Evolutionary conservation across 169 alveolate genomes (phyloP).

Genomic region (Theileria annulata): DNA sequence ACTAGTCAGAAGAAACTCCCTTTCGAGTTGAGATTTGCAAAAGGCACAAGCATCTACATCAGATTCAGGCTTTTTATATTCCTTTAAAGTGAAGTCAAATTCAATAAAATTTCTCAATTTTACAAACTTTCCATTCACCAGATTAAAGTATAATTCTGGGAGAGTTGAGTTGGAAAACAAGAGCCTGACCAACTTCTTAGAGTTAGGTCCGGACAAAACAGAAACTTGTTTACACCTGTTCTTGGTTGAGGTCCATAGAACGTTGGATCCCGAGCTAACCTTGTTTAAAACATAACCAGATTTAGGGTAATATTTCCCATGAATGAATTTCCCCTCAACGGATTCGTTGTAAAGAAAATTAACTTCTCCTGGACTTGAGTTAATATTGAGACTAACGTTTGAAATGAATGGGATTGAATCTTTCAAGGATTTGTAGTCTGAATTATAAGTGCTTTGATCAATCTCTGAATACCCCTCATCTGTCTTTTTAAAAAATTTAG

Average conservation of each 20-base stretch:
- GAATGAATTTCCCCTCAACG: neutral
- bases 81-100: slow-evolving; percentile 11
- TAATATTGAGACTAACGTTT: neutral
- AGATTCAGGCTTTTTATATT: slow-evolving; percentile 4
- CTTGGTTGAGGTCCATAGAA: slow-evolving; percentile 7
- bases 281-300: slow-evolving; percentile 12
- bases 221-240: slow-evolving; percentile 2
- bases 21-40: slow-evolving; percentile 12
- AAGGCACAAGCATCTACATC: slow-evolving; percentile 2
- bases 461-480: slow-evolving; percentile 8
- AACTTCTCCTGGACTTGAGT: neutral
- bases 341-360: slow-evolving; percentile 8
- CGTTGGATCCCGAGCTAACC: slow-evolving; percentile 11
- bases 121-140: slow-evolving; percentile 10
- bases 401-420: slow-evolving; percentile 10
- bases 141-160: slow-evolving; percentile 6
- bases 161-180: neutral
- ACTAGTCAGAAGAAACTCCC: neutral
- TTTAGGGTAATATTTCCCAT: slow-evolving; percentile 7
- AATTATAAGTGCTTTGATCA: neutral
- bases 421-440: slow-evolving; percentile 6
- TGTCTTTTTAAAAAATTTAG: slow-evolving; percentile 1
- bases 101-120: slow-evolving; percentile 18
- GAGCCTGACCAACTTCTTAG: slow-evolving; percentile 2
- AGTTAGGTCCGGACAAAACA: neutral